Conservation (phyloP, 495 filamentous ascomycete genomes). For the Tuber brumale region DNA sequence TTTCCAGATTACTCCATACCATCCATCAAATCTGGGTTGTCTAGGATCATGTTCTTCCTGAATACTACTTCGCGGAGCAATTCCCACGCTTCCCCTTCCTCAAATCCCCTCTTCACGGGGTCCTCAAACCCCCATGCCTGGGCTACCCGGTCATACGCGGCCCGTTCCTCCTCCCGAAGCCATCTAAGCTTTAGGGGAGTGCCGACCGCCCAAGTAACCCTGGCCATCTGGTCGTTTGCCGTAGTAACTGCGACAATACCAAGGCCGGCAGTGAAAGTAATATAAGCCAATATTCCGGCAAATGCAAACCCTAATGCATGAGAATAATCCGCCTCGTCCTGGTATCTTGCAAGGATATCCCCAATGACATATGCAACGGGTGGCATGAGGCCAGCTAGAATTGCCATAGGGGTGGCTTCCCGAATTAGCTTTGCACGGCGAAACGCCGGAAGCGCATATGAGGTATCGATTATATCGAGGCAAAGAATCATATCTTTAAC, state of each 20-base stretch:
- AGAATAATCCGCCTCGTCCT: slow-evolving; percentile 63
- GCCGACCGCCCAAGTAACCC: slow-evolving; percentile 78
- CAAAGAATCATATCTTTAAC: slow-evolving; percentile 67
- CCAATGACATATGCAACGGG: slow-evolving; percentile 64
- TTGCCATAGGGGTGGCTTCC: slow-evolving; percentile 34
- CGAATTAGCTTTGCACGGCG: slow-evolving; percentile 57
- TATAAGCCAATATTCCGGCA: slow-evolving; percentile 71
- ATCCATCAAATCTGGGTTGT: slow-evolving; percentile 78
- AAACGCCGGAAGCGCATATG: slow-evolving; percentile 68
- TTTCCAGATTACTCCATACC: slow-evolving; percentile 62
- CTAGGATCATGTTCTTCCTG: slow-evolving; percentile 78
- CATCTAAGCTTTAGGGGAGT: slow-evolving; percentile 76
- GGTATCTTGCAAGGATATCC: slow-evolving; percentile 52
- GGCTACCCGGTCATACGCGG: slow-evolving; percentile 79
- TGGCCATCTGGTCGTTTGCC: slow-evolving; percentile 86
- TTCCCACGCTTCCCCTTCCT: slow-evolving; percentile 86
- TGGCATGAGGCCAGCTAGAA: slow-evolving; percentile 53
- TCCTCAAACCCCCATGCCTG: slow-evolving; percentile 86
- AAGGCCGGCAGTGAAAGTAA: slow-evolving; percentile 67
- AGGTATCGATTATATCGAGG: slow-evolving; percentile 71
- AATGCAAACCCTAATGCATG: slow-evolving; percentile 72
- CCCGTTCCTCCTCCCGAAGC: slow-evolving; percentile 84
- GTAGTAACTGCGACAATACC: slow-evolving; percentile 80
- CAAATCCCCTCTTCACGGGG: slow-evolving; percentile 69
- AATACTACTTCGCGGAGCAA: slow-evolving; percentile 70